Evolutionary conservation across 805 yeast genomes (phyloP).

Genomic region (Pichia deserticola): DNA sequence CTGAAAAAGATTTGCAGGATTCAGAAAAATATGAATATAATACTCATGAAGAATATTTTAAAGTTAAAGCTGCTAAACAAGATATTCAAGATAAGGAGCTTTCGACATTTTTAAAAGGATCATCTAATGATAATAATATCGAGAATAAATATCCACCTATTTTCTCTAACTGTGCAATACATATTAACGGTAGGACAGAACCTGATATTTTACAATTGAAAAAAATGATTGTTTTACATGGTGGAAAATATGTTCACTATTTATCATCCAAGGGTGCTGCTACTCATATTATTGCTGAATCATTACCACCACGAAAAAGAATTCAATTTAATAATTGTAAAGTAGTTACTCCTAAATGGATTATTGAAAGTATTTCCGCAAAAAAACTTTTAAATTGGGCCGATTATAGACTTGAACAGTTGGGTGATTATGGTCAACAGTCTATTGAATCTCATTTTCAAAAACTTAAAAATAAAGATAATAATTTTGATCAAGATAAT

Average conservation of each 20-base stretch:
- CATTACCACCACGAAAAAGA: conserved; percentile 69
- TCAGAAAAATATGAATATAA: conserved; percentile 45
- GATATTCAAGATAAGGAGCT: conserved; percentile 48
- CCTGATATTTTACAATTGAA: conserved; percentile 76
- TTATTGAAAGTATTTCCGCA: conserved; percentile 51
- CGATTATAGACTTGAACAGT: conserved; percentile 41
- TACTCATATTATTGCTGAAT: conserved; percentile 79
- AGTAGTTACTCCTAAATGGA: conserved; percentile 82
- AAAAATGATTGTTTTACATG: conserved; percentile 62
- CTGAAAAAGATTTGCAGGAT: conserved; percentile 5
- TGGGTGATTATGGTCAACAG: conserved; percentile 45
- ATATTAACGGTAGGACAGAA: conserved; percentile 83
- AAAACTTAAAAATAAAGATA: conserved; percentile 1
- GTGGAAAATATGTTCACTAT: conserved; percentile 70
- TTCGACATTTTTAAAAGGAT: conserved; percentile 39
- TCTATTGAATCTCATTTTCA: conserved; percentile 24
- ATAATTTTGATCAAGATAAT: conserved; percentile 5
- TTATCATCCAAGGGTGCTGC: conserved; percentile 63
- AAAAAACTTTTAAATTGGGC: conserved; percentile 58
- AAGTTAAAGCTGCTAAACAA: conserved; percentile 54
- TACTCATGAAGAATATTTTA: conserved; percentile 59
- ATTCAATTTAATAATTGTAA: conserved; percentile 57
- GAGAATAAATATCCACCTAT: conserved; percentile 29
- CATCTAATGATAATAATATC: conserved; percentile 19
- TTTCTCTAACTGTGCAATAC: conserved; percentile 57